phyloP scores from a whole-genome alignment of 371 early-diverging fungal genomes.

The Rhizopus microsporus region DNA sequence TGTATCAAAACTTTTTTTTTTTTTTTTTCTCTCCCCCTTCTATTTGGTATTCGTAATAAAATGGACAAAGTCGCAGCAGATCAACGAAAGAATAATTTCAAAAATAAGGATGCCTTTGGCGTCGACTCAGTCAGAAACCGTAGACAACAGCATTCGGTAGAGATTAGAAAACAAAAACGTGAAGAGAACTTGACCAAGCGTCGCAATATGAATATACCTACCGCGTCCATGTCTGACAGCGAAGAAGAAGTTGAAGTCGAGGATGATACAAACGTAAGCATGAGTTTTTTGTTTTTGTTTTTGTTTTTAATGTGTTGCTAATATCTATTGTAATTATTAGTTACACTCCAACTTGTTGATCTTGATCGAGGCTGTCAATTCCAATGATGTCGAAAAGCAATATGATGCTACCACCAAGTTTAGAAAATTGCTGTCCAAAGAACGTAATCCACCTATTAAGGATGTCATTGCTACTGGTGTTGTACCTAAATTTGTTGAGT shows the following conservation, averaged over 20 bases:
- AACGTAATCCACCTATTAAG: slow-evolving; percentile 97
- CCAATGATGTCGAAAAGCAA: slow-evolving; percentile 79
- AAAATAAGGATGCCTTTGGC: slow-evolving; percentile 44
- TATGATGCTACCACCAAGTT: slow-evolving; percentile 87
- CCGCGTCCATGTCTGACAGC: slow-evolving; percentile 66
- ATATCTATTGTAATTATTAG: slow-evolving; percentile 3
- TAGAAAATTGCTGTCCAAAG: slow-evolving; percentile 95
- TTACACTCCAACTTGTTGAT: slow-evolving; percentile 27
- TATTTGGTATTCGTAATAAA: slow-evolving; percentile 1
- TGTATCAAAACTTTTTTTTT: not conserved
- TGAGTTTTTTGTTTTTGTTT: not conserved
- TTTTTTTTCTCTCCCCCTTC: slow-evolving; percentile 5
- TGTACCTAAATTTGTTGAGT: slow-evolving; percentile 95
- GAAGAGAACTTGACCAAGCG: slow-evolving; percentile 94
- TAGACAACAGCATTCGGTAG: slow-evolving; percentile 62
- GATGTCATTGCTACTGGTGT: slow-evolving; percentile 95
- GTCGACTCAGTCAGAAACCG: slow-evolving; percentile 41
- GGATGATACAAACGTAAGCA: slow-evolving; percentile 49
- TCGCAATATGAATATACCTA: slow-evolving; percentile 73
- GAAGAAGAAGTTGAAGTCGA: slow-evolving; percentile 75
- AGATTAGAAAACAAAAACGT: slow-evolving; percentile 95
- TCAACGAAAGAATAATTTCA: slow-evolving; percentile 34
- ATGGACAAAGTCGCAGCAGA: slow-evolving; percentile 29
- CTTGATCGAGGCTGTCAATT: slow-evolving; percentile 78
- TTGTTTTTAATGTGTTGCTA: slow-evolving; percentile 14